phyloP scores from a whole-genome alignment of 1,139 yeast genomes.

The Pichia sp. region DNA sequence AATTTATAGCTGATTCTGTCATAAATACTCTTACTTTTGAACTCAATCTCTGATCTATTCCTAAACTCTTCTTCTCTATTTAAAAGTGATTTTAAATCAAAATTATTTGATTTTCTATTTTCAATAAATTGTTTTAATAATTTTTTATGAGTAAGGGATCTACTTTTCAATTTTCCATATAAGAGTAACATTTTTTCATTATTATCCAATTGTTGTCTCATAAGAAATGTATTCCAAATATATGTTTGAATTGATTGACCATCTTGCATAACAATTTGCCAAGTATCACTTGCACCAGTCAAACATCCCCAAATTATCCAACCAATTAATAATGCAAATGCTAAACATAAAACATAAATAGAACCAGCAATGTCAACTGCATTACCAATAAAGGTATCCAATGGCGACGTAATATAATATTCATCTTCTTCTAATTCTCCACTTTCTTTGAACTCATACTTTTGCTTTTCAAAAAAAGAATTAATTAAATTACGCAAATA shows the following conservation, averaged over 20 bases:
- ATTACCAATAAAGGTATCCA: constrained; percentile 13
- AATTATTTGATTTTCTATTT: constrained; percentile 1
- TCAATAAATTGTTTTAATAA: constrained; percentile 13
- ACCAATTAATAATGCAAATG: constrained; percentile 27
- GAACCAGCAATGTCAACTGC: constrained; percentile 28
- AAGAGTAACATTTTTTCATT: constrained; percentile 19
- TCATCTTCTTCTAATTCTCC: constrained; percentile 11
- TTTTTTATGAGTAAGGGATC: constrained; percentile 25
- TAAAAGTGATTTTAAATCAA: constrained; percentile 2
- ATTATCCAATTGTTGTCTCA: constrained; percentile 35
- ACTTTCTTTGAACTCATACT: background rate
- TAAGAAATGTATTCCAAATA: constrained; percentile 35
- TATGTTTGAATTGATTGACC: constrained; percentile 37
- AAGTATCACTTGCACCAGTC: constrained; percentile 29
- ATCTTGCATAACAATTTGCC: constrained; percentile 40
- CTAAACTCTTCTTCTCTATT: background rate
- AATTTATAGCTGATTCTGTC: constrained; percentile 27
- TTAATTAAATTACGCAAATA: background rate
- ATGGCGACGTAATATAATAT: constrained; percentile 14
- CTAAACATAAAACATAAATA: constrained; percentile 23
- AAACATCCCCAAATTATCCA: constrained; percentile 32
- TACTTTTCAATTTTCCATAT: constrained; percentile 30
- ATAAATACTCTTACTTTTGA: constrained; percentile 22
- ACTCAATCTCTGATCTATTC: background rate
- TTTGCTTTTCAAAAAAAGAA: constrained; percentile 2